Base-by-base conservation (phyloP, 2,329 filamentous ascomycete genomes). In the Neurospora crassa region DNA sequence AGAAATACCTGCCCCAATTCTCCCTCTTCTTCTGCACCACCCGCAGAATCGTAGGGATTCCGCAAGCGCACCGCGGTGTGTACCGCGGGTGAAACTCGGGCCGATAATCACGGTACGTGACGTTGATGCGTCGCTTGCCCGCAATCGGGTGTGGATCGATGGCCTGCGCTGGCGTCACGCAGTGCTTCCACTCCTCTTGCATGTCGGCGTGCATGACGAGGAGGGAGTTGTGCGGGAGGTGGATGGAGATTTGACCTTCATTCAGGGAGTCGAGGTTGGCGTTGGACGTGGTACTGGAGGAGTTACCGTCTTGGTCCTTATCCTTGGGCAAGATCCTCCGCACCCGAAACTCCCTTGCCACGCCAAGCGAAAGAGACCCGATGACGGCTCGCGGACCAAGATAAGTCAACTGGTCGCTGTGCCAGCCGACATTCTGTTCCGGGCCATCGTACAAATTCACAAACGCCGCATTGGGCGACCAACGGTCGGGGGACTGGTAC, bases 151-250 rank as follows among this genome's bases (percentile, higher is more conserved):
- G 96, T 1, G 93, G 93, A 73, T 94, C 91, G 72, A 98, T 92
- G 4, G 90, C 88, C 68, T 86, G 84, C 0, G 92, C 90, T 0
- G 94, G 92, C 0, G 89, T 85, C 63, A 99, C 92, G 75, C 88
- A 88, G 80, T 99, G 96, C 80, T 97, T 98, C 94, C 94, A 98
- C 78, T 92, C 91, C 78, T 98, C 95, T 78, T 98, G 95, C 93
- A 97, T 98, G 78, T 97, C 93, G 0, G 95, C 94, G 78, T 98
- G 94, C 96, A 99, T 98, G 11, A 98, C 85, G 0, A 99, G 85
- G 0, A 98, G 86, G 0, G 93, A 96, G 79, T 98, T 98, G 80
- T 98, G 96, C 0, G 95, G 95, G 0, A 98, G 88, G 76, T 97
- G 93, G 63, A 98, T 96, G 0, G 93, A 90, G 72, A 98, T 95